Conservation (phyloP, 2,329 filamentous ascomycete genomes). For the Curvularia sp. region DNA sequence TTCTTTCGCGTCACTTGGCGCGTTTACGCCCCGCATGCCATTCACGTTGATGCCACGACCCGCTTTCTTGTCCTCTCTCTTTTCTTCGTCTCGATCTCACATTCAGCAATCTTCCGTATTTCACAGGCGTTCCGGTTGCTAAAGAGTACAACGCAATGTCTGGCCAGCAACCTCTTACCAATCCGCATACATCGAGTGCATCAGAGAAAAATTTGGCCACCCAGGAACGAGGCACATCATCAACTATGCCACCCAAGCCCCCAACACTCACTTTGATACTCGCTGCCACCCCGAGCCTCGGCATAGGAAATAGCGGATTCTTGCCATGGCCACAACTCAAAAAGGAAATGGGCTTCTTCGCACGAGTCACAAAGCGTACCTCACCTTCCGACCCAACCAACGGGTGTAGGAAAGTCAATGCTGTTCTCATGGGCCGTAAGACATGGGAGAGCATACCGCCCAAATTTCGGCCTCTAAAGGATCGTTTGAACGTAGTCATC, state of each 20-base stretch:
- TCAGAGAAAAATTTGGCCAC: slow-evolving; percentile 1
- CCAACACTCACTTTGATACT: slow-evolving; percentile 85
- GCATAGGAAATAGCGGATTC: slow-evolving; percentile 79
- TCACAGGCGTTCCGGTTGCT: neutral
- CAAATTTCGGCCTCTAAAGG: slow-evolving; percentile 78
- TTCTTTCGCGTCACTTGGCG: slow-evolving; percentile 35
- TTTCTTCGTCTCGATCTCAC: neutral
- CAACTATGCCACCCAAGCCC: slow-evolving; percentile 40
- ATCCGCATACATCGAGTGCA: slow-evolving; percentile 3
- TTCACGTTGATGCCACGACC: slow-evolving; percentile 12
- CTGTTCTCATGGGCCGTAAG: slow-evolving; percentile 96
- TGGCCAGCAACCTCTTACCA: slow-evolving; percentile 6
- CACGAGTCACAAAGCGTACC: slow-evolving; percentile 79
- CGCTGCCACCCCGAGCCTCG: slow-evolving; percentile 87
- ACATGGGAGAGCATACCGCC: slow-evolving; percentile 92
- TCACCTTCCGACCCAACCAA: slow-evolving; percentile 37
- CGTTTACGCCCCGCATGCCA: slow-evolving; percentile 21
- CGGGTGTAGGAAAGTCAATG: slow-evolving; percentile 52
- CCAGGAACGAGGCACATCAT: slow-evolving; percentile 6
- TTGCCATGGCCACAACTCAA: slow-evolving; percentile 90
- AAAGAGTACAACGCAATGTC: slow-evolving; percentile 15
- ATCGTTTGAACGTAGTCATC: slow-evolving; percentile 82
- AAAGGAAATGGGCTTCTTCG: slow-evolving; percentile 95
- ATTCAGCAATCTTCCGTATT: neutral
- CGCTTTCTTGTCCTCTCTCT: slow-evolving; percentile 1